Conservation (phyloP, 2,329 filamentous ascomycete species). For the Talaromyces sp. region DNA sequence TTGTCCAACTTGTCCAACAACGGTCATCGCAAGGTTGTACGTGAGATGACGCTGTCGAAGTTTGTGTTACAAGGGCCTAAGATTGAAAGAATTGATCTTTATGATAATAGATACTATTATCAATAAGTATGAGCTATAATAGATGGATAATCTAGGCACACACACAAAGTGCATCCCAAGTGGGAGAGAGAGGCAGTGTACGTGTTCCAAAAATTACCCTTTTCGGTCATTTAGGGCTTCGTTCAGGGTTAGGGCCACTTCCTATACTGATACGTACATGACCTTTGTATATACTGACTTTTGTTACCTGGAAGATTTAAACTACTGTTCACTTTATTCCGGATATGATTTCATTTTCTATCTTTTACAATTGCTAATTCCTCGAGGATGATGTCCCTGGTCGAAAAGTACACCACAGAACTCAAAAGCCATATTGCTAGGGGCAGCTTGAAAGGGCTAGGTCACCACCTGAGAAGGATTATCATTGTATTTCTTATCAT, state of each 20-base stretch:
- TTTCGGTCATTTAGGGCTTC: background rate
- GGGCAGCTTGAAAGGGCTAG: background rate
- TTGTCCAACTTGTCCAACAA: too few relatives aligned
- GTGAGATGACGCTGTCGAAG: background rate
- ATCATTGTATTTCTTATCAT: background rate
- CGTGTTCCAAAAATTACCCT: background rate
- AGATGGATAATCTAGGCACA: background rate
- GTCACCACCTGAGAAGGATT: background rate
- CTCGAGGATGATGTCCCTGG: background rate
- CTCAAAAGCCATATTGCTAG: background rate
- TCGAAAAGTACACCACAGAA: background rate
- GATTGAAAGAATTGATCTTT: background rate
- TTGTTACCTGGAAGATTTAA: background rate
- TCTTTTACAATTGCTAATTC: background rate
- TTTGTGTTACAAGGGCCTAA: background rate
- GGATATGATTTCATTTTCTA: background rate
- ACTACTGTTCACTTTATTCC: background rate
- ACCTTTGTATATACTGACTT: background rate
- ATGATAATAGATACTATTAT: background rate
- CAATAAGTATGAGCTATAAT: background rate
- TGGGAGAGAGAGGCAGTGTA: background rate
- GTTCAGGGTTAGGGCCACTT: background rate
- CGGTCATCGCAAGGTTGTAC: background rate
- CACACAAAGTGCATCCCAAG: background rate
- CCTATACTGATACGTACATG: background rate